phyloP scores from a whole-genome alignment of 345 rosid species.

The Clausena lansium region DNA sequence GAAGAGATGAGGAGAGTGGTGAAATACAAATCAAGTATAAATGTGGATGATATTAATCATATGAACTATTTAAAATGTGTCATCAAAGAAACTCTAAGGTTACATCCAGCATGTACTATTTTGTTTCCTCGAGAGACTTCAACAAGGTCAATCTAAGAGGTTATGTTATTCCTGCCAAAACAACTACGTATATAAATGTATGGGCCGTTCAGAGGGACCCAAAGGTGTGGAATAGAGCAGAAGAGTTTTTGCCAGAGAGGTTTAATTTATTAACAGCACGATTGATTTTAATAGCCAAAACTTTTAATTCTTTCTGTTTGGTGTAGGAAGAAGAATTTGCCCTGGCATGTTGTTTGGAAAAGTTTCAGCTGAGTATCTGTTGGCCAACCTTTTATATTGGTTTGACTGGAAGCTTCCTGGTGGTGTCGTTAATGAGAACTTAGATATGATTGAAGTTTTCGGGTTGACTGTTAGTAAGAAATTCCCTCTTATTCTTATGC shows the following conservation, averaged over 20 bases:
- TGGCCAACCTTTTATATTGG: conserved; percentile 11
- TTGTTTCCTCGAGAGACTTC: conserved; percentile 9
- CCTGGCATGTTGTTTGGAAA: conserved; percentile 10
- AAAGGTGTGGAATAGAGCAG: not conserved
- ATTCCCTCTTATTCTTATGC: conserved; percentile 6
- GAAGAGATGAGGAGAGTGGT: conserved; percentile 6
- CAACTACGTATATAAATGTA: not conserved
- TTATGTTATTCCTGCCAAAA: conserved; percentile 5
- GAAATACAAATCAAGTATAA: not conserved
- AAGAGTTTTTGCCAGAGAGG: conserved; percentile 16
- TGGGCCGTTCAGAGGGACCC: conserved; percentile 21
- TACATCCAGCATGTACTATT: conserved; percentile 7
- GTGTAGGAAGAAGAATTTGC: conserved; percentile 12
- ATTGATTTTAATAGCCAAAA: conserved; percentile 7
- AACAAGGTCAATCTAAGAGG: not conserved
- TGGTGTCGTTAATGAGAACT: not conserved
- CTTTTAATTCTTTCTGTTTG: conserved; percentile 9
- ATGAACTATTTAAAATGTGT: conserved; percentile 10
- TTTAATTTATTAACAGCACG: not conserved
- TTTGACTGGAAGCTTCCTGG: conserved; percentile 17
- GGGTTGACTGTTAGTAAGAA: not conserved
- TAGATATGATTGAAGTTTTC: conserved; percentile 12
- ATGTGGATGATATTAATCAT: not conserved
- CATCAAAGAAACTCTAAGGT: conserved; percentile 10
- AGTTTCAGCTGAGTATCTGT: not conserved